phyloP scores from a whole-genome alignment of 371 early-diverging fungal genomes.

The Actinomortierella ambigua region DNA sequence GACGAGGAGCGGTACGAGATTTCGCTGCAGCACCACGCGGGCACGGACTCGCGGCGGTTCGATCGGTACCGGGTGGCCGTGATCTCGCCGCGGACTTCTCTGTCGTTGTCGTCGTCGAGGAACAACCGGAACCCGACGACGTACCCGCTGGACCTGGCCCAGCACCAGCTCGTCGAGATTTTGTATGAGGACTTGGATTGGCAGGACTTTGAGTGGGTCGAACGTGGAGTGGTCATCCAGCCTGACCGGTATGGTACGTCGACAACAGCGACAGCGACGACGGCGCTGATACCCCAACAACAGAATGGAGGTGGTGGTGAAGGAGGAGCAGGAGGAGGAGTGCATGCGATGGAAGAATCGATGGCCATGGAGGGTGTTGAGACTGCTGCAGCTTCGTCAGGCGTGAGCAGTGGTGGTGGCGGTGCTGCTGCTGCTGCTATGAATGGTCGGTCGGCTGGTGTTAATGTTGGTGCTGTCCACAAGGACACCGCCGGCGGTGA shows the following conservation, averaged over 20 bases:
- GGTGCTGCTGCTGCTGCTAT: not conserved
- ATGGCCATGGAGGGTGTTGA: constrained; percentile 7
- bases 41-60: constrained; percentile 31
- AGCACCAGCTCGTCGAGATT: constrained; percentile 20
- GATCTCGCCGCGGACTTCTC: constrained; percentile 34
- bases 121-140: constrained; percentile 13
- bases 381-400: not conserved
- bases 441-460: not conserved
- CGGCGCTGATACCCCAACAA: not conserved
- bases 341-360: constrained; percentile 1
- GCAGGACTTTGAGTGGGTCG: constrained; percentile 48
- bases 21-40: constrained; percentile 39
- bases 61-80: constrained; percentile 40
- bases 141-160: constrained; percentile 14
- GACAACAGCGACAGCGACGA: not conserved
- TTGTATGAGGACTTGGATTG: constrained; percentile 43
- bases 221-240: constrained; percentile 44
- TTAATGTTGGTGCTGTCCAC: not conserved
- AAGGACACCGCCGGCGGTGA: not conserved
- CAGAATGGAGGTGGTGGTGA: not conserved
- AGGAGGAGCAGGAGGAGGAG: too few relatives aligned
- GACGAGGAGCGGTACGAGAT: constrained; percentile 44
- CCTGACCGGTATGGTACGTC: constrained; percentile 12
- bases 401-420: not conserved
- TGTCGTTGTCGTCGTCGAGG: constrained; percentile 16